Evolutionary conservation across 2,329 filamentous ascomycete genomes (phyloP).

Genomic region (Pestalotiopsis fici): DNA sequence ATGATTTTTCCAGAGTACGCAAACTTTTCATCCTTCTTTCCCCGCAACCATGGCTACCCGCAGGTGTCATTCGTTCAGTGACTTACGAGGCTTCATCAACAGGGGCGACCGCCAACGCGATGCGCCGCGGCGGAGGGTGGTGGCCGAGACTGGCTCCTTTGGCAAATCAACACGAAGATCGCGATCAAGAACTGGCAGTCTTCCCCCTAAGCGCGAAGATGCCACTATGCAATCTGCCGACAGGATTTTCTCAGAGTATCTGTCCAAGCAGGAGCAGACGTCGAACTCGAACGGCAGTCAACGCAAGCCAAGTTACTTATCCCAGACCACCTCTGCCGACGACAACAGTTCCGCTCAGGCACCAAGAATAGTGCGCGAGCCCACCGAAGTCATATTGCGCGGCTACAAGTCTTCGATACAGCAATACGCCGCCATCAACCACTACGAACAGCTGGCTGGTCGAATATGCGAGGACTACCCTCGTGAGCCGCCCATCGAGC

Average conservation of each 20-base stretch:
- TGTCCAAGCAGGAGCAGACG: conserved; percentile 46
- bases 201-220: conserved; percentile 59
- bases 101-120: conserved; percentile 55
- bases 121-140: conserved; percentile 50
- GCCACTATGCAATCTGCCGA: conserved; percentile 64
- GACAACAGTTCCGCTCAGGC: conserved; percentile 28
- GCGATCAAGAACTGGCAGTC: conserved; percentile 59
- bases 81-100: conserved; percentile 15
- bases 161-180: conserved; percentile 67
- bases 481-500: conserved; percentile 73
- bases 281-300: conserved; percentile 28
- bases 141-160: conserved; percentile 65
- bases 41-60: not conserved
- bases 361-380: conserved; percentile 35
- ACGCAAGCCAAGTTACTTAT: conserved; percentile 27
- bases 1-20: conserved; percentile 66
- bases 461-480: conserved; percentile 92
- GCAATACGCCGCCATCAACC: conserved; percentile 85
- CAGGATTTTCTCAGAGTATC: conserved; percentile 61
- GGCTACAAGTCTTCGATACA: conserved; percentile 69
- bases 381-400: conserved; percentile 79
- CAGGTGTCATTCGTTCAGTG: not conserved
- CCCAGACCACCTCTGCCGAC: conserved; percentile 29
- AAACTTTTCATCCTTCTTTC: not conserved
- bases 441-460: conserved; percentile 85